Evolutionary conservation across 2,329 filamentous ascomycete species (phyloP), one percentile per base, ranked within the genome.

Genomic region (Beauveria medogensis): DNA sequence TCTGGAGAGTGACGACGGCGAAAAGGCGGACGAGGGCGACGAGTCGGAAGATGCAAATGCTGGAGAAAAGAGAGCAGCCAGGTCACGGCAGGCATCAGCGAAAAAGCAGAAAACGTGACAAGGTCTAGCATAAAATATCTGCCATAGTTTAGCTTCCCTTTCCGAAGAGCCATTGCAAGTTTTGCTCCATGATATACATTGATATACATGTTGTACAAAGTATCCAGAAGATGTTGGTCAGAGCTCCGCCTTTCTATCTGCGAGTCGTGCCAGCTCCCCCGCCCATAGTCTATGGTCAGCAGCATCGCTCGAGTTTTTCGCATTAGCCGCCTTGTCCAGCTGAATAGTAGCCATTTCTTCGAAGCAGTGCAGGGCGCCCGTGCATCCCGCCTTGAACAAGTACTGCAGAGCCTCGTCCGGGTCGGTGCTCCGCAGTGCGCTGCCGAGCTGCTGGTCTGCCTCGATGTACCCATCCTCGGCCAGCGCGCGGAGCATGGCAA

Each of bases 221-320:
- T 5, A 56, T 67, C 54, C 68, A 65, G 41, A 72, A 24, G 3
- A 24, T 3, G 0, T 64, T 63, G 16, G 18, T 63, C 55, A 74
- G 47, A 67, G 65, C 51, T 64, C 63, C 14, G 53, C 65, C 12
- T 60, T 64, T 3, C 53, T 44, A 53, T 73, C 67, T 3, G 68
- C 71, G 44, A 75, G 59, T 20, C 67, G 68, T n/a, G 70, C 66
- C 69, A 72, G 74, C 63, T 75, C 72, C 65, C 68, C 63, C 12
- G 70, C 72, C 73, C 71, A 74, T 6, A 64, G 65, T 22, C 63
- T 54, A 16, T 65, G 63, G 2, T 72, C 65, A 37, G 64, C 65
- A 41, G 55, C 65, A 5, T 59, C 50, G 41, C 54, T 61, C 22
- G 60, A 55, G 41, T 62, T 59, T 9, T 60, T 59, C 26, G 67